Evolutionary conservation across 2,329 filamentous ascomycete species (phyloP).

Genomic region (Fusarium temperatum): DNA sequence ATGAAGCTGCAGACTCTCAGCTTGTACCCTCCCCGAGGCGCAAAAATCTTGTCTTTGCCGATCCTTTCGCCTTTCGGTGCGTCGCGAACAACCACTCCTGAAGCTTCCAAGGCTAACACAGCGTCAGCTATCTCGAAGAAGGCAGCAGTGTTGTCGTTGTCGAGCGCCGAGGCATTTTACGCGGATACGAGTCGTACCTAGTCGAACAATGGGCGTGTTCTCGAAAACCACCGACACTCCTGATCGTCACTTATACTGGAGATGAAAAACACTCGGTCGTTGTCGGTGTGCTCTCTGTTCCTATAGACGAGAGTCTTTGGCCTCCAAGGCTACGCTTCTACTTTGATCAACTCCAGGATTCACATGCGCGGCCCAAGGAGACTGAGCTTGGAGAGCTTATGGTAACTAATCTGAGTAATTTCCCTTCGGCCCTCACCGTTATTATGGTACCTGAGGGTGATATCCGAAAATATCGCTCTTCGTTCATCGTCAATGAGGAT

Average conservation of each 20-base stretch:
- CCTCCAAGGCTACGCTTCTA: slow-evolving; percentile 82
- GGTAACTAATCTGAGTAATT: slow-evolving; percentile 92
- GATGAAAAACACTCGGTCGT: slow-evolving; percentile 81
- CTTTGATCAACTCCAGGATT: slow-evolving; percentile 85
- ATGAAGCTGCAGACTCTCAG: slow-evolving; percentile 22
- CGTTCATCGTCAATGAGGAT: slow-evolving; percentile 94
- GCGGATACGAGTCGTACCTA: slow-evolving; percentile 91
- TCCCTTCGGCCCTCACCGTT: slow-evolving; percentile 92
- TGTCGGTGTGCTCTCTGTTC: slow-evolving; percentile 83
- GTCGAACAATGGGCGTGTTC: slow-evolving; percentile 99
- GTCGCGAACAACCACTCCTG: slow-evolving; percentile 18
- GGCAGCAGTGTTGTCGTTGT: slow-evolving; percentile 80
- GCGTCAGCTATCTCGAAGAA: slow-evolving; percentile 79
- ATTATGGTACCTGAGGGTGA: slow-evolving; percentile 90
- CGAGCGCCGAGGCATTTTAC: slow-evolving; percentile 73
- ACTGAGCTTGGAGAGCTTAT: slow-evolving; percentile 86
- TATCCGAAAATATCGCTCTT: slow-evolving; percentile 77
- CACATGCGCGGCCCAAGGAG: slow-evolving; percentile 83
- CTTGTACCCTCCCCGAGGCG: slow-evolving; percentile 37
- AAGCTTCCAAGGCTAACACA: slow-evolving; percentile 10
- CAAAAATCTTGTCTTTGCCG: slow-evolving; percentile 64
- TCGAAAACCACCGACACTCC: slow-evolving; percentile 85
- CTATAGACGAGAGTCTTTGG: slow-evolving; percentile 82
- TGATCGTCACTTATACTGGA: slow-evolving; percentile 93
- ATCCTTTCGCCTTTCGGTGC: slow-evolving; percentile 66